Conservation (phyloP, 768 basidiomycete species). For the Dacryopinax spathularia region DNA sequence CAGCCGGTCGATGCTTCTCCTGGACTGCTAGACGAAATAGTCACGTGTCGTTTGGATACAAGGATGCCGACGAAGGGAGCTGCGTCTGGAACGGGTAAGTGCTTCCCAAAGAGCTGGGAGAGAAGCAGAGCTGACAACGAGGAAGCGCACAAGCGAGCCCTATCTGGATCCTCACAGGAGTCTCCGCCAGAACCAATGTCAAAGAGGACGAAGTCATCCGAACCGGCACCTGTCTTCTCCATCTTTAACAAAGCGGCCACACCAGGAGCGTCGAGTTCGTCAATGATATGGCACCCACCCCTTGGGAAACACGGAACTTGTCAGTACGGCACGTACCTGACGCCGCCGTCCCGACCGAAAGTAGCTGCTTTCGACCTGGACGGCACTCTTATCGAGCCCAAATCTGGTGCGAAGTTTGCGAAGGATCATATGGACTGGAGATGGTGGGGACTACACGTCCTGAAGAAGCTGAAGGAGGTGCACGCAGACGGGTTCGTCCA, state of each 20-base stretch:
- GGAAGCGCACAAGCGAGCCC: neutral
- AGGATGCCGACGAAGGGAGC: too few relatives aligned
- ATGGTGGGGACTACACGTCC: slow-evolving; percentile 50
- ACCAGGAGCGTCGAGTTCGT: neutral
- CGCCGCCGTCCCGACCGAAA: slow-evolving; percentile 36
- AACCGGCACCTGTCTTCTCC: neutral
- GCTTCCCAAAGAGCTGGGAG: too few relatives aligned
- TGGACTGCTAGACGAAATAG: too few relatives aligned
- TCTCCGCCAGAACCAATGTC: neutral
- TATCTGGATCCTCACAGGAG: neutral
- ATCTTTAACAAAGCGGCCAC: neutral
- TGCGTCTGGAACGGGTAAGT: too few relatives aligned
- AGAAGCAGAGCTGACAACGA: too few relatives aligned
- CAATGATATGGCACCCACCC: neutral
- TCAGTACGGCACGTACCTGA: slow-evolving; percentile 26
- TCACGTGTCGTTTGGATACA: too few relatives aligned
- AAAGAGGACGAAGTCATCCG: neutral
- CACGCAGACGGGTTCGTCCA: slow-evolving; percentile 44
- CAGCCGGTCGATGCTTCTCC: too few relatives aligned
- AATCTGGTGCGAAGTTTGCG: slow-evolving; percentile 30
- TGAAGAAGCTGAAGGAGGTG: slow-evolving; percentile 44
- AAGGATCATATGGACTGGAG: slow-evolving; percentile 38
- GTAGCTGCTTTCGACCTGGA: slow-evolving; percentile 78
- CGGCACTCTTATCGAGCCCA: slow-evolving; percentile 56
- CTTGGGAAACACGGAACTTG: slow-evolving; percentile 18